A percentile compares a stretch with the other conserved stretches of the same genome.
These are phyloP conservation scores for Calocybe cyanea DNA, from an alignment of 768 basidiomycete species.

Conservation along the genomic window DNA sequence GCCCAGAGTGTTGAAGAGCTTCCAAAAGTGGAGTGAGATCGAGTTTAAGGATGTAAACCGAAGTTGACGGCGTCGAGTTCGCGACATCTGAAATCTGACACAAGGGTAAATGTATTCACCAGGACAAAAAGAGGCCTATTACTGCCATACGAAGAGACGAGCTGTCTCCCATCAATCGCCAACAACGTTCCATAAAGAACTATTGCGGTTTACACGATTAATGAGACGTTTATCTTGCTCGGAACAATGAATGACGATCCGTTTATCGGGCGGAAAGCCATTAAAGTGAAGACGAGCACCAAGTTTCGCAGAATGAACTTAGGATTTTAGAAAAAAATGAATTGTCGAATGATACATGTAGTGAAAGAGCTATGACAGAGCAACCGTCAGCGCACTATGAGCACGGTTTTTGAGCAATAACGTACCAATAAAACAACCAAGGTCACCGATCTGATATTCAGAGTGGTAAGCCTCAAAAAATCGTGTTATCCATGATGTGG, in stretches of 20 bases:
- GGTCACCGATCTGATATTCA: conserved; percentile 34
- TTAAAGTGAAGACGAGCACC: conserved; percentile 81
- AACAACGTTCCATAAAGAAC: conserved; percentile 20
- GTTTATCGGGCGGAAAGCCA: conserved; percentile 59
- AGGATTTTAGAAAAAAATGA: conserved; percentile 10
- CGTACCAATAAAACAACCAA: conserved; percentile 21
- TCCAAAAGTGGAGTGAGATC: conserved; percentile 4
- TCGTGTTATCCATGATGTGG: background rate
- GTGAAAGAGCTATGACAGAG: conserved; percentile 12
- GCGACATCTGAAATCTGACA: conserved; percentile 7
- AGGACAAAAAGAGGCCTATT: conserved; percentile 3
- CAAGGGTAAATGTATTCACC: background rate
- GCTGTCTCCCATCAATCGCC: conserved; percentile 21
- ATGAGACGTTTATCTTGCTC: conserved; percentile 58
- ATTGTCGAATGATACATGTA: conserved; percentile 16
- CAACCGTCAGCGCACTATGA: background rate
- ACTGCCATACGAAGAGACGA: background rate
- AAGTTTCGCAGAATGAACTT: background rate
- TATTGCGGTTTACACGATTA: conserved; percentile 32
- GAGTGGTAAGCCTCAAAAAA: conserved; percentile 10
- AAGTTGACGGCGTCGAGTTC: background rate
- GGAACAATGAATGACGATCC: conserved; percentile 79
- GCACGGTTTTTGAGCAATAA: background rate
- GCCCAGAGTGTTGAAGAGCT: conserved; percentile 98
- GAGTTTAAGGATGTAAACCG: background rate